phyloP scores from a whole-genome alignment of 129 eudicot species.

The Centaurea solstitialis region DNA sequence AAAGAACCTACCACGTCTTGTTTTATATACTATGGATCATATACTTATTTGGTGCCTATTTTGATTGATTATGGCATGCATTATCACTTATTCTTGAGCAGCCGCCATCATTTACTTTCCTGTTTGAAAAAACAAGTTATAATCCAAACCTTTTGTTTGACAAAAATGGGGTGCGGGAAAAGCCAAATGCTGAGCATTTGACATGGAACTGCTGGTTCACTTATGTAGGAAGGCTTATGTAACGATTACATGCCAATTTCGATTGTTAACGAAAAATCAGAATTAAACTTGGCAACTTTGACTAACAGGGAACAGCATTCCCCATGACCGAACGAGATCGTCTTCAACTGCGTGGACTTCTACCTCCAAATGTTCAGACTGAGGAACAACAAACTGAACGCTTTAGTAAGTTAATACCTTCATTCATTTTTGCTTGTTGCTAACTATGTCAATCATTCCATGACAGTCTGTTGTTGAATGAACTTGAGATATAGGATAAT shows the following conservation, averaged over 20 bases:
- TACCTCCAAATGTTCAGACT: conserved; percentile 82
- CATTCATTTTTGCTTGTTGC: not conserved
- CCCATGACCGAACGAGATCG: conserved; percentile 95
- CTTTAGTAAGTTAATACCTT: conserved; percentile 61
- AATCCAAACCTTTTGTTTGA: not conserved
- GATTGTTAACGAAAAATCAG: not conserved
- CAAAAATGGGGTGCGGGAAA: not conserved
- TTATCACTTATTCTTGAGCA: not conserved
- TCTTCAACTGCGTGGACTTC: conserved; percentile 92
- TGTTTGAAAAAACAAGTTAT: not conserved
- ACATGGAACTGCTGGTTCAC: not conserved
- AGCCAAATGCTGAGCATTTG: not conserved
- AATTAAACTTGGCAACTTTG: conserved; percentile 14
- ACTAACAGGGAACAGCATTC: conserved; percentile 88
- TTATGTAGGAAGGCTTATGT: not conserved
- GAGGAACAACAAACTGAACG: conserved; percentile 85
- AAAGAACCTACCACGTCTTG: too few relatives aligned
- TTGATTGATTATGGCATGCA: not conserved
- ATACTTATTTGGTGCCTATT: not conserved
- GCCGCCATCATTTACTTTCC: not conserved
- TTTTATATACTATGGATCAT: too few relatives aligned
- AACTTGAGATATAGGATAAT: not conserved
- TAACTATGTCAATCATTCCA: conserved; percentile 1
- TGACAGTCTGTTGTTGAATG: conserved; percentile 9
- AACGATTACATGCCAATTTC: not conserved